Base-by-base conservation (phyloP, 2,329 filamentous ascomycete genomes). In the Alternaria metachromatica region DNA sequence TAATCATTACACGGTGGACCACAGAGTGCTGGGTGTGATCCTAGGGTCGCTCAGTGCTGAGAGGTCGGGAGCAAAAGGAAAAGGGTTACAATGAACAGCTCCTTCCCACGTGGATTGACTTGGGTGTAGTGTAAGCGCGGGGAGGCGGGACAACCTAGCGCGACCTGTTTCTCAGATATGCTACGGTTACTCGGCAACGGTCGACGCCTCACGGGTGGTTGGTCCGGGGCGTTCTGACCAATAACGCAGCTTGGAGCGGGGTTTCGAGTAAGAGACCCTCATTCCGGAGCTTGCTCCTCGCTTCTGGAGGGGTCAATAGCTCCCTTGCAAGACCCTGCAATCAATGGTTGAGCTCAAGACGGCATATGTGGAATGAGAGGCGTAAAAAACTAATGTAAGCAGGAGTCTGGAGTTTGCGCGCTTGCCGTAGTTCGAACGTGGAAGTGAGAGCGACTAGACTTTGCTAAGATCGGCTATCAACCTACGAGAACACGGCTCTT, bases 371-470 rank as follows among this genome's bases (percentile, higher is more conserved):
- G 26, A 57, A 60, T 28, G 30, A 53, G 26, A 59, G 50, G 60
- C 55, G 44, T 50, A 33, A 18, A 55, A 55, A 49, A 54, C 46
- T 48, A 53, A 21, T 21, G 28, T 26, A n/a, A 11, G 44, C 30
- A 23, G 30, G 15, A 12, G 15, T 59, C 30, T 53, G 48, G 11
- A 20, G 25, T 43, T 50, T 49, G 18, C 43, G 37, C 44, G 33
- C 26, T 45, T 62, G 43, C 55, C 41, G 55, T 59, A 59, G 60
- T 55, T 58, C 60, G 13, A 63, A 60, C 56, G 49, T 48, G 60
- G 49, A 60, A 55, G 49, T 59, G 13, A 11, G 26, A 58, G 55
- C 41, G 48, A 62, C 18, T 20, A n/a, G n/a, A 49, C 10, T 21
- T 28, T 46, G 26, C 59, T 58, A 26, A 23, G 23, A 44, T 43